These are phyloP conservation scores for Silybum marianum DNA, from an alignment of 129 eudicot species.

Conservation along the genomic window DNA sequence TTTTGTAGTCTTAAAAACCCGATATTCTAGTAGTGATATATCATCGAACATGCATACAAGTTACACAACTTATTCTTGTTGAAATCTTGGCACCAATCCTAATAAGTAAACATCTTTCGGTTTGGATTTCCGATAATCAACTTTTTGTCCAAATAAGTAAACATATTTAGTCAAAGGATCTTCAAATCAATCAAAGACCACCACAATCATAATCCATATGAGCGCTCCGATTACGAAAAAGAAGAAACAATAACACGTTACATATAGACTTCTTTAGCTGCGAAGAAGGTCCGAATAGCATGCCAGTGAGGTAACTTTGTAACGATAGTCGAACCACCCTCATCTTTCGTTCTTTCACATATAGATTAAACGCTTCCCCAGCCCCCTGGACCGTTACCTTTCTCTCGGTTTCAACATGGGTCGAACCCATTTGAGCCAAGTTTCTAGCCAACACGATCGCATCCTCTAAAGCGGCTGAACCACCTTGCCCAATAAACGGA, in stretches of 20 bases:
- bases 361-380: conserved; percentile 43
- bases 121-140: too few relatives aligned
- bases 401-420: conserved; percentile 8
- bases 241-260: conserved; percentile 33
- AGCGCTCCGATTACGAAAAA: conserved; percentile 31
- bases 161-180: neutral
- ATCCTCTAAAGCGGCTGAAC: conserved; percentile 69
- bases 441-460: conserved; percentile 60
- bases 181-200: conserved; percentile 37
- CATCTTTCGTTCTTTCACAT: conserved; percentile 41
- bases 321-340: conserved; percentile 53
- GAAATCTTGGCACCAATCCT: neutral
- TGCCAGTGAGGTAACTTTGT: conserved; percentile 52
- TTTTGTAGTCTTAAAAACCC: too few relatives aligned
- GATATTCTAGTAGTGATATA: too few relatives aligned
- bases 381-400: neutral
- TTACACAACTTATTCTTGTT: neutral
- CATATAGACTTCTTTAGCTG: conserved; percentile 25
- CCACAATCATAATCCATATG: conserved; percentile 71
- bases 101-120: too few relatives aligned
- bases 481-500: conserved; percentile 78
- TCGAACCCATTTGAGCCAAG: conserved; percentile 33
- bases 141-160: too few relatives aligned
- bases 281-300: conserved; percentile 34
- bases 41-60: too few relatives aligned